Conservation (phyloP, 108 stramenopile genomes). For the Chaetoceros tenuissimus region DNA sequence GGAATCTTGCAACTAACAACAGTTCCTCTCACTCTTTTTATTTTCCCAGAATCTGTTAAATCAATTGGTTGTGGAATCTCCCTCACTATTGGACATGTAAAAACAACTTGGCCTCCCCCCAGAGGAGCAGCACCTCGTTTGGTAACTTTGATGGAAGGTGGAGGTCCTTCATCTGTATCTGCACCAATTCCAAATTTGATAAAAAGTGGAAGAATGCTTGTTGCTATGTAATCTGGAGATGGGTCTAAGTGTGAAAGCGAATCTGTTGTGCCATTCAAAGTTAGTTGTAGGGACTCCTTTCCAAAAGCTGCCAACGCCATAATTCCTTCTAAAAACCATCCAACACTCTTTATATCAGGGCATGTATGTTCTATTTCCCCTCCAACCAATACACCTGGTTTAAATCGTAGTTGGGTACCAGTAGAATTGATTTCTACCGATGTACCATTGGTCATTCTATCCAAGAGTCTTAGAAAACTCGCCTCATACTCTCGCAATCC, state of each 20-base stretch:
- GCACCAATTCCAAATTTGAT: conserved; percentile 84
- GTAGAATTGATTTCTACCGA: conserved; percentile 96
- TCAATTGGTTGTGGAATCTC: conserved; percentile 70
- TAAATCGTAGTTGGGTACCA: conserved; percentile 89
- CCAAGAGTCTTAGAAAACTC: conserved; percentile 84
- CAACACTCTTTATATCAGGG: conserved; percentile 61
- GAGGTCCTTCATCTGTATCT: conserved; percentile 22
- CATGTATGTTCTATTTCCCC: conserved; percentile 87
- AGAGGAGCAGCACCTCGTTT: conserved; percentile 75
- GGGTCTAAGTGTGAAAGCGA: conserved; percentile 60
- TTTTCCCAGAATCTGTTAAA: conserved; percentile 81
- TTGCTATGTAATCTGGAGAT: conserved; percentile 74
- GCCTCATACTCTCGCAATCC: conserved; percentile 80
- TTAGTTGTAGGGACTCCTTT: conserved; percentile 76
- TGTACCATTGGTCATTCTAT: conserved; percentile 92
- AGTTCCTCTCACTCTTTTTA: conserved; percentile 94
- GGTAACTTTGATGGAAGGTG: conserved; percentile 40
- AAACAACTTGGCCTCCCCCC: conserved; percentile 78
- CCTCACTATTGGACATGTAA: conserved; percentile 86
- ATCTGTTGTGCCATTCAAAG: conserved; percentile 70
- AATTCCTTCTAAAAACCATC: conserved; percentile 97
- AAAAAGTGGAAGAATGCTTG: conserved; percentile 75
- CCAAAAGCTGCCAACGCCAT: conserved; percentile 93
- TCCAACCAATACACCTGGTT: conserved; percentile 89
- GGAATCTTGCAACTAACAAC: conserved; percentile 84